Evolutionary conservation across 2,329 filamentous ascomycete species (phyloP).

Genomic region (Curvularia sp.): DNA sequence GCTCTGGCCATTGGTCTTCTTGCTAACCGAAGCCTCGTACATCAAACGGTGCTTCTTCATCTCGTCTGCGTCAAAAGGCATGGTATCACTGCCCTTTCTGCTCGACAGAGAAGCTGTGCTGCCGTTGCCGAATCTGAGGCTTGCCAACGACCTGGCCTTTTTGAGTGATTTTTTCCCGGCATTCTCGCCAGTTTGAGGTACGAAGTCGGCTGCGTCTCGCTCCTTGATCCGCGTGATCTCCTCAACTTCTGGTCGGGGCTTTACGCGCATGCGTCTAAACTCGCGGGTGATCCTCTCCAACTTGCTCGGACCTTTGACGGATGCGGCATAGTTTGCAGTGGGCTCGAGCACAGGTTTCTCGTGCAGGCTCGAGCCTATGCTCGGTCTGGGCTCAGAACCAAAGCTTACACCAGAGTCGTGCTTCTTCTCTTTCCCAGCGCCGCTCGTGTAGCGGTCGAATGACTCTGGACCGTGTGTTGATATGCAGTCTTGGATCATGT

Average conservation of each 20-base stretch:
- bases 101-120: slow-evolving; percentile 44
- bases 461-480: slow-evolving; percentile 53
- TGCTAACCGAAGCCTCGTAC: slow-evolving; percentile 43
- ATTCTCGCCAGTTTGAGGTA: slow-evolving; percentile 29
- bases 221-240: slow-evolving; percentile 52
- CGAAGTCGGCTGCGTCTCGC: slow-evolving; percentile 25
- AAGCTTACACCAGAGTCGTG: slow-evolving; percentile 71
- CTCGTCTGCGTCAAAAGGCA: slow-evolving; percentile 45
- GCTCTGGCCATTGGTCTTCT: slow-evolving; percentile 12
- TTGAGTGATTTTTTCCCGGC: slow-evolving; percentile 46
- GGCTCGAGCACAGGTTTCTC: slow-evolving; percentile 37
- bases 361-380: slow-evolving; percentile 35
- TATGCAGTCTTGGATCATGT: slow-evolving; percentile 67
- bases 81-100: slow-evolving; percentile 45
- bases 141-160: slow-evolving; percentile 48
- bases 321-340: slow-evolving; percentile 25
- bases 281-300: slow-evolving; percentile 67
- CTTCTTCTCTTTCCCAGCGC: slow-evolving; percentile 60
- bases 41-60: slow-evolving; percentile 48
- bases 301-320: slow-evolving; percentile 54
- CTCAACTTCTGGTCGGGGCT: slow-evolving; percentile 60
- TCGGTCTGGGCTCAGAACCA: slow-evolving; percentile 48
- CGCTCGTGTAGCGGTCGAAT: slow-evolving; percentile 42
- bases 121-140: slow-evolving; percentile 39
- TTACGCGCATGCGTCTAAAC: slow-evolving; percentile 64